These are phyloP conservation scores for Clavispora phyllophila DNA, from an alignment of 805 yeast genomes.

Conservation along the genomic window DNA sequence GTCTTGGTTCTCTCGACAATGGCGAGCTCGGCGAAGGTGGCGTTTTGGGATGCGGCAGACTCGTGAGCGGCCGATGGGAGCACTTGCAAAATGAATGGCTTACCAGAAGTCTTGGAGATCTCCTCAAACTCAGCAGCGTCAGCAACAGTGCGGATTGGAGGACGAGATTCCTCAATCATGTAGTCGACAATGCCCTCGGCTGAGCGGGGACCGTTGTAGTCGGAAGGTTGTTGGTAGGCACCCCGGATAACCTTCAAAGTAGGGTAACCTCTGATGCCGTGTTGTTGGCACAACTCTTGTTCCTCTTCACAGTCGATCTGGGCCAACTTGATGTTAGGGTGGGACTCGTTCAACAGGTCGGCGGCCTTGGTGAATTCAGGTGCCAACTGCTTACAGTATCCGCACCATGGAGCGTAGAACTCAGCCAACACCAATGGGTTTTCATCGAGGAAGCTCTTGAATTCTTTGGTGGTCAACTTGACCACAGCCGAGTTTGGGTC, in stretches of 20 bases:
- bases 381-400: conserved; percentile 85
- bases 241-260: conserved; percentile 73
- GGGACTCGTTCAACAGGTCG: conserved; percentile 45
- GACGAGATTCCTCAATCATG: conserved; percentile 78
- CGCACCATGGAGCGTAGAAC: conserved; percentile 97
- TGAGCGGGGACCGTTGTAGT: conserved; percentile 82
- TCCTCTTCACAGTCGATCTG: conserved; percentile 85
- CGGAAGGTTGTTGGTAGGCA: conserved; percentile 37
- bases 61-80: conserved; percentile 25
- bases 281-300: conserved; percentile 61
- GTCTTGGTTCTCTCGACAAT: conserved; percentile 56
- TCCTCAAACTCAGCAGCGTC: conserved; percentile 47
- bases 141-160: conserved; percentile 49
- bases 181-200: conserved; percentile 71
- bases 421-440: conserved; percentile 82
- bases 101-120: conserved; percentile 42
- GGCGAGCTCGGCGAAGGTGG: conserved; percentile 62
- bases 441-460: conserved; percentile 57
- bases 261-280: conserved; percentile 78
- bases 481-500: conserved; percentile 85
- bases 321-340: conserved; percentile 64
- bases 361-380: conserved; percentile 79
- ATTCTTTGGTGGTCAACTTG: conserved; percentile 62
- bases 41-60: conserved; percentile 30
- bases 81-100: conserved; percentile 56